Evolutionary conservation across 768 basidiomycete species (phyloP), one percentile per base, ranked within the genome.

Genomic region (Boletus sp.): DNA sequence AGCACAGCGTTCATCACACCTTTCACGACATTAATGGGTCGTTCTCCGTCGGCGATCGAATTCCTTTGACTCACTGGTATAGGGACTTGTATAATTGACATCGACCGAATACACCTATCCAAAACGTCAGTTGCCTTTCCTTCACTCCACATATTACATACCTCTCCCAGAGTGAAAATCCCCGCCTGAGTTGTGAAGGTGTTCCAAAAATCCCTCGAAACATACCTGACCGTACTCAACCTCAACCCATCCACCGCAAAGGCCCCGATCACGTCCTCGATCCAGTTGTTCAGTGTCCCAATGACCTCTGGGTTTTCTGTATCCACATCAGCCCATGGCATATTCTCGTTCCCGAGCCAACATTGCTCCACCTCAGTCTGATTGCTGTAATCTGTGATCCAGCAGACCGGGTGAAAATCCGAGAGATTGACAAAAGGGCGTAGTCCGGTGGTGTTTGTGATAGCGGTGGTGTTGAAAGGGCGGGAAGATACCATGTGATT

Each of bases 181-280:
- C 77, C 79, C 0, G 82, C 80, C 11, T 78, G 68, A 20, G 69
- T 62, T 47, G 76, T 71, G 64, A 84, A 85, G 5, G 64, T 75
- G 9, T 74, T 75, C 84, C 84, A 86, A 67, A 86, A 86, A 20
- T 76, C 71, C 60, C 74, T 75, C 2, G 76, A 71, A 60, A 86
- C 72, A 64, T 83, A 82, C 67, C 84, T 85, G 58, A 80, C 83
- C 5, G 83, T 81, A 54, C 84, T 84, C 67, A 86, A 78, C 28
- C 84, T 77, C 32, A 85, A 63, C 9, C 83, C 81, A 61, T 86
- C 85, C 53, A 80, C 73, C 10, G 56, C 65, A 62, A 83, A 86
- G 45, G 76, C 75, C 28, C 67, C 48, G 5, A 84, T 79, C 11
- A 84, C 70, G 32, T 73, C 61, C 14, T 64, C 66, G 45, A 85